Conservation (phyloP, 192 early-diverging fungal species). For the Backusella westeae region DNA sequence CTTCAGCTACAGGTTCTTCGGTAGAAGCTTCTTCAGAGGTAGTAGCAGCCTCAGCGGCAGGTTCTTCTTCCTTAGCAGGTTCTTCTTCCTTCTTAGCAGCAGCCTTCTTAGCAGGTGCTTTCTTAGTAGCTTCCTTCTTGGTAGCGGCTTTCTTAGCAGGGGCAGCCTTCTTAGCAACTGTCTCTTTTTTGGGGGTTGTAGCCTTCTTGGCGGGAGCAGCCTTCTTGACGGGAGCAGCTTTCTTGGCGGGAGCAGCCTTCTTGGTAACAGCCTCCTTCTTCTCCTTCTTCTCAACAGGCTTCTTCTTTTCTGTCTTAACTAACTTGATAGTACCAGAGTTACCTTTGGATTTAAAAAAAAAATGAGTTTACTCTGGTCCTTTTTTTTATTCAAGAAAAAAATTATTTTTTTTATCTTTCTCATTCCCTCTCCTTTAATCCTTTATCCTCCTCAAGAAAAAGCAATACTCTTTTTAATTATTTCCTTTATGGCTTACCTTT, state of each 20-base stretch:
- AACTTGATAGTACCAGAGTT: conserved; percentile 67
- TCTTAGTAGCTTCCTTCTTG: conserved; percentile 49
- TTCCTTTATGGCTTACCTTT: conserved; percentile 45
- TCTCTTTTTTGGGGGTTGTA: conserved; percentile 18
- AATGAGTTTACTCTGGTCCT: not conserved
- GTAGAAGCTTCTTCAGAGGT: conserved; percentile 31
- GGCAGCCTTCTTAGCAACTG: conserved; percentile 34
- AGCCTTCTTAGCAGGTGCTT: conserved; percentile 32
- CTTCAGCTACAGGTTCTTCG: conserved; percentile 42
- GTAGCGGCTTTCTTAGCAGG: conserved; percentile 15
- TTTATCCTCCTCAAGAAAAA: not conserved
- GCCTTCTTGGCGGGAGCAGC: conserved; percentile 43
- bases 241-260: conserved; percentile 44
- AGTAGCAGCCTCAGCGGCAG: conserved; percentile 39
- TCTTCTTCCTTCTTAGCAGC: conserved; percentile 28
- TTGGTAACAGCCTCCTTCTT: conserved; percentile 26
- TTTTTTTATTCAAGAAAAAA: not conserved
- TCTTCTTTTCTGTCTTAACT: conserved; percentile 53
- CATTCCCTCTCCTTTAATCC: not conserved
- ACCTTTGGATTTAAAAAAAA: conserved; percentile 21
- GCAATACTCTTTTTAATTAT: not conserved
- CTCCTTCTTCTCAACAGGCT: conserved; percentile 44
- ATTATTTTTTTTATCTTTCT: not conserved
- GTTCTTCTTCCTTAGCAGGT: conserved; percentile 44
- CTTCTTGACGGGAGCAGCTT: conserved; percentile 33